phyloP scores from a whole-genome alignment of 75 land plant genomes.

The Picea sitchensis region DNA sequence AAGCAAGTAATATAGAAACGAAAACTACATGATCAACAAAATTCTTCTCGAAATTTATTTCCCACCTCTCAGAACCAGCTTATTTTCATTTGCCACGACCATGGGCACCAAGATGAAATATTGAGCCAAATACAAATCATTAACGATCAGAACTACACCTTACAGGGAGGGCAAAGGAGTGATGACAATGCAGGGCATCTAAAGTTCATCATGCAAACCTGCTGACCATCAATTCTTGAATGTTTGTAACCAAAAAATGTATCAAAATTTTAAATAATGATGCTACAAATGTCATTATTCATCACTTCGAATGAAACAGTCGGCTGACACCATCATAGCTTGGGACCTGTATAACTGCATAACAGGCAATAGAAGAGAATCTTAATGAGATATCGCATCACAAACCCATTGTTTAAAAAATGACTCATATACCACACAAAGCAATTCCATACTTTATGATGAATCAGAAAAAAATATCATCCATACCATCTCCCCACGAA shows the following conservation, averaged over 20 bases:
- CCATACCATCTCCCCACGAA: constrained; percentile 82
- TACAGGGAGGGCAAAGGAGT: neutral
- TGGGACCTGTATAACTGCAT: constrained; percentile 65
- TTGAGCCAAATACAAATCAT: neutral
- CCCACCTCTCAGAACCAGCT: neutral
- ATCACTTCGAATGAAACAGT: constrained; percentile 36
- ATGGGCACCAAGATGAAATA: neutral
- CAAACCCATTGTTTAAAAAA: neutral
- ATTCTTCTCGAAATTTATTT: neutral
- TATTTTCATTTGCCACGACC: neutral
- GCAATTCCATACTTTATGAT: neutral
- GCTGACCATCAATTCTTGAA: neutral
- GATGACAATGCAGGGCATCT: neutral
- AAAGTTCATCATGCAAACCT: neutral
- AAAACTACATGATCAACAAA: neutral
- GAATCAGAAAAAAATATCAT: neutral
- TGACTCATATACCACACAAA: neutral
- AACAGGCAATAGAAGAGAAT: neutral
- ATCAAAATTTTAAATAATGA: neutral
- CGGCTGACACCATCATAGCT: constrained; percentile 64
- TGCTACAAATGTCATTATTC: neutral
- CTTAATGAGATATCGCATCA: neutral
- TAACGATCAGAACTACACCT: neutral
- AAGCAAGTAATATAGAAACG: neutral
- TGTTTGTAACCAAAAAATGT: neutral